phyloP scores from a whole-genome alignment of 169 alveolate species.

The Neospora caninum region DNA sequence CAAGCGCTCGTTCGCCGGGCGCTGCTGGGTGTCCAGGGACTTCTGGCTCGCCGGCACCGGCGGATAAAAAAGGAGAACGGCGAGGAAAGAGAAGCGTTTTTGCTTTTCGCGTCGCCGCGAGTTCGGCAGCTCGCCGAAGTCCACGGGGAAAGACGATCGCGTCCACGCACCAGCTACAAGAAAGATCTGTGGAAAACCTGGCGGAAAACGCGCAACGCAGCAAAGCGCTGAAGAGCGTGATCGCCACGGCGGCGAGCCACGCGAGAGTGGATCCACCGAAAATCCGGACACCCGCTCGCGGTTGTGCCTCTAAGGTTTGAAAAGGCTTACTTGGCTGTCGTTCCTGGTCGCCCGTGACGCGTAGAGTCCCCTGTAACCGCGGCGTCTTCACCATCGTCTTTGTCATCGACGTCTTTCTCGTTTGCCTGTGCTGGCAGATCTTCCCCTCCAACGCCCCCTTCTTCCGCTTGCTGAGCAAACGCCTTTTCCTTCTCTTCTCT shows the following conservation, averaged over 20 bases:
- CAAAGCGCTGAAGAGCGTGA: neutral
- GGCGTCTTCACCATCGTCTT: neutral
- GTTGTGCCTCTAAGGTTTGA: no score
- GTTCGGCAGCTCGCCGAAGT: neutral
- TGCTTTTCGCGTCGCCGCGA: no score
- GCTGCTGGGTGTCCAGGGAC: no score
- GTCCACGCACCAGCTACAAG: neutral
- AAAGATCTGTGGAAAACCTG: neutral
- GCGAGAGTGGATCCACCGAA: no score
- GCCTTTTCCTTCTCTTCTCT: conserved; percentile 9
- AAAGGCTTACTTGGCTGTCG: neutral
- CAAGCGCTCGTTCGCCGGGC: no score
- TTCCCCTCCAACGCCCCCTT: neutral
- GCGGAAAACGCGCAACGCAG: neutral
- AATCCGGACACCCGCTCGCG: no score
- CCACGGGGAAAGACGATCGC: neutral
- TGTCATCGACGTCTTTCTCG: neutral
- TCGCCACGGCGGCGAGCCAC: no score
- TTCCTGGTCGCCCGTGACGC: neutral
- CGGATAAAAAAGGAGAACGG: neutral
- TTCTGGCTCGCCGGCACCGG: no score
- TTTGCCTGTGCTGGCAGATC: neutral
- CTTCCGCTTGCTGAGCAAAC: neutral
- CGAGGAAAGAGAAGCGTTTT: neutral
- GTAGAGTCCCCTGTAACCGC: no score